Percentiles rank a stretch among this genome's conserved stretches.
Evolutionary conservation across 441 rosid genomes (phyloP).

Genomic region (Cnidoscolus chayamansa): DNA sequence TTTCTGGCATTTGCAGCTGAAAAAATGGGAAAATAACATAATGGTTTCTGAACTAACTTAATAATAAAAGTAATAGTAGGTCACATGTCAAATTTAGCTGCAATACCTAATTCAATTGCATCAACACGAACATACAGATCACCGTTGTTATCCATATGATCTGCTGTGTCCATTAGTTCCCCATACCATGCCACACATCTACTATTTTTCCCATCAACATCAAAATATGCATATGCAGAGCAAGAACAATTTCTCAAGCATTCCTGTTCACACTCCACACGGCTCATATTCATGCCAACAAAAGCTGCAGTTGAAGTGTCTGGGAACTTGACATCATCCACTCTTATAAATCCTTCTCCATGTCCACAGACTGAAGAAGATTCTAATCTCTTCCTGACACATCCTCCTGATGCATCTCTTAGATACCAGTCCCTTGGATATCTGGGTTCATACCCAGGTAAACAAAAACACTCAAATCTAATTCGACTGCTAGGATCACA

Average conservation of each 20-base stretch:
- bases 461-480: conserved; percentile 9
- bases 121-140: conserved; percentile 25
- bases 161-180: conserved; percentile 18
- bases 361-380: conserved; percentile 13
- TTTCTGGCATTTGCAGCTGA: conserved; percentile 10
- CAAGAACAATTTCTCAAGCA: conserved; percentile 36
- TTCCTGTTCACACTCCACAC: conserved; percentile 18
- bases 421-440: not conserved
- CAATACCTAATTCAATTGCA: conserved; percentile 26
- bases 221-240: conserved; percentile 12
- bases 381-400: conserved; percentile 11
- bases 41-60: not conserved
- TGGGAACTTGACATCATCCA: conserved; percentile 21
- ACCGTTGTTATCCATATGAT: not conserved
- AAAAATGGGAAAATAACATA: not conserved
- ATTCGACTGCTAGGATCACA: not conserved
- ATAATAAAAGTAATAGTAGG: not conserved
- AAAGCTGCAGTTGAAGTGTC: conserved; percentile 23
- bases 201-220: not conserved
- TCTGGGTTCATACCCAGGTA: conserved; percentile 9
- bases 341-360: conserved; percentile 31
- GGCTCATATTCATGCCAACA: conserved; percentile 3
- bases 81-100: not conserved
- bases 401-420: conserved; percentile 9
- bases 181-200: conserved; percentile 30